A percentile compares a stretch with the other conserved stretches of the same genome.
Evolutionary conservation across 2,329 filamentous ascomycete species (phyloP).

Genomic region (Ophiocordyceps camponoti-floridani): DNA sequence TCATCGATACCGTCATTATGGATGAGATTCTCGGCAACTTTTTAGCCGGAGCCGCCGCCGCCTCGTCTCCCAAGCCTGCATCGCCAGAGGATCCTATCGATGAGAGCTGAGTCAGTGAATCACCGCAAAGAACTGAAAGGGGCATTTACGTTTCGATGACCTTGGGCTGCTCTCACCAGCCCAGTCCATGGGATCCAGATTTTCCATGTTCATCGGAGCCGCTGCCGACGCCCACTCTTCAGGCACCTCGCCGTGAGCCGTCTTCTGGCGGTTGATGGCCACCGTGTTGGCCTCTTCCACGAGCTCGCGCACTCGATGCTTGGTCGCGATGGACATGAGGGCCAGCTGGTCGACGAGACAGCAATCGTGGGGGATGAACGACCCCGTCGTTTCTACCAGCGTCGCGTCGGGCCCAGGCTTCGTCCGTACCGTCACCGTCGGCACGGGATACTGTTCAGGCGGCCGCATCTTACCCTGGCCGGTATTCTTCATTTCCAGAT

Average conservation of each 20-base stretch:
- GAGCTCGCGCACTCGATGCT: conserved; percentile 58
- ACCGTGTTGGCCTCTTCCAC: conserved; percentile 61
- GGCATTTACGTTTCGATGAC: conserved; percentile 40
- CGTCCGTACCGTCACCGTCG: conserved; percentile 33
- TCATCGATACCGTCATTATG: conserved; percentile 33
- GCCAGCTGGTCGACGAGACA: conserved; percentile 68
- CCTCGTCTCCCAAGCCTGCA: conserved; percentile 12
- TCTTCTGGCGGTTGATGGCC: conserved; percentile 53
- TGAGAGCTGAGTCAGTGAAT: conserved; percentile 1
- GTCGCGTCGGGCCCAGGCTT: conserved; percentile 43
- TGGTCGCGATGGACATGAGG: conserved; percentile 64
- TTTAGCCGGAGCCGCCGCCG: conserved; percentile 22
- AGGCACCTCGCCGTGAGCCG: conserved; percentile 64
- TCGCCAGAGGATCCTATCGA: conserved; percentile 22
- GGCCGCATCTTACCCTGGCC: conserved; percentile 28
- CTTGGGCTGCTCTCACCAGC: conserved; percentile 20
- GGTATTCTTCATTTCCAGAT: conserved; percentile 33
- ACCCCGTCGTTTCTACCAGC: conserved; percentile 43
- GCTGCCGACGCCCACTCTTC: conserved; percentile 61
- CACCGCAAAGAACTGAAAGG: too few species aligned
- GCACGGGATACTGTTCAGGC: conserved; percentile 29
- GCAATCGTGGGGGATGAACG: conserved; percentile 58
- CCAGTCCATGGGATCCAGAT: conserved; percentile 13
- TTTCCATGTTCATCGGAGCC: conserved; percentile 25
- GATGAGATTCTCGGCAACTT: conserved; percentile 31